Conservation (phyloP, 306 rosid genomes). For the Ziziphus jujuba region DNA sequence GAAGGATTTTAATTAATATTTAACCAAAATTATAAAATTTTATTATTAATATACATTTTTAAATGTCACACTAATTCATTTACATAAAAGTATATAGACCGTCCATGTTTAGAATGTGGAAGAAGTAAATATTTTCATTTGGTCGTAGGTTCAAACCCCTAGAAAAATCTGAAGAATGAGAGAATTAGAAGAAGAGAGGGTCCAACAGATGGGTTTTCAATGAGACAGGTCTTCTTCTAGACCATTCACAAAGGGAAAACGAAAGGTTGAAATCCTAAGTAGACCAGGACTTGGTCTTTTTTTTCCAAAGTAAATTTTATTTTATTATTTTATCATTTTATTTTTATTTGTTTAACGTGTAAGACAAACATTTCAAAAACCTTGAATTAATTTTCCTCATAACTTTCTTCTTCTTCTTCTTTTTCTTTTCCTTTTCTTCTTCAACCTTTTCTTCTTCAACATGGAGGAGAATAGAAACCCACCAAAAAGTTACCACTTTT, state of each 20-base stretch:
- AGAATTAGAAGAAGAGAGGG: neutral
- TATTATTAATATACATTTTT: too few species aligned
- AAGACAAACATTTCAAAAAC: constrained; percentile 23
- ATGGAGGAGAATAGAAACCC: too few species aligned
- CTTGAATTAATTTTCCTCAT: neutral
- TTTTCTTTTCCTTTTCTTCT: too few species aligned
- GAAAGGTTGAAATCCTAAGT: constrained; percentile 33
- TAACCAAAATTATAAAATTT: too few species aligned
- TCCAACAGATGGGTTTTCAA: neutral
- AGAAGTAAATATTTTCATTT: neutral
- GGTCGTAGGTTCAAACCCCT: constrained; percentile 31
- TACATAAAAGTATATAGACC: too few species aligned
- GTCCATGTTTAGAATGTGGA: neutral
- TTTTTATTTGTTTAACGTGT: constrained; percentile 32
- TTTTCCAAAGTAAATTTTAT: constrained; percentile 8
- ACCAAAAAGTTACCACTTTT: too few species aligned
- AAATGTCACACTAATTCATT: too few species aligned
- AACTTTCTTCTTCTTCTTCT: neutral
- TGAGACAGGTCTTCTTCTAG: constrained; percentile 45
- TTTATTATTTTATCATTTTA: neutral
- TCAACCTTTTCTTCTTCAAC: too few species aligned
- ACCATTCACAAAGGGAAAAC: constrained; percentile 10
- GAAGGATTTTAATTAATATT: too few species aligned
- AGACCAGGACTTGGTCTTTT: constrained; percentile 64
- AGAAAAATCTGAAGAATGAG: constrained; percentile 26